These are phyloP conservation scores for Phytomonas sp. DNA, from an alignment of 208 protist genomes.

Conservation along the genomic window DNA sequence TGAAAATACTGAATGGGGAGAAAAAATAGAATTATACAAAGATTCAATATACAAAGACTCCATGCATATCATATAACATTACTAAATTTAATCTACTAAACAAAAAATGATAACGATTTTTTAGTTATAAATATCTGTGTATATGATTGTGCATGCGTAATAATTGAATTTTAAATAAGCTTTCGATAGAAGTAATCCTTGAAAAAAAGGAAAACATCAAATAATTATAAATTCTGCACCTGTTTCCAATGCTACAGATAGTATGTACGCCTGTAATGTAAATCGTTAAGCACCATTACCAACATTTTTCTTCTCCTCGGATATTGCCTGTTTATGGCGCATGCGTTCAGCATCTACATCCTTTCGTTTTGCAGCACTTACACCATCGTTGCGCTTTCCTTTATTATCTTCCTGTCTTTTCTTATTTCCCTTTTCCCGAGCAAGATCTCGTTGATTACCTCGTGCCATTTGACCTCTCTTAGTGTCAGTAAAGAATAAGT, in stretches of 20 bases:
- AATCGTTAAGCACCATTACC: not conserved
- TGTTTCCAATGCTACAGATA: not conserved
- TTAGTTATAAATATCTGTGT: not conserved
- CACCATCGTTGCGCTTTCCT: conserved; percentile 60
- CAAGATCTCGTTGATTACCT: conserved; percentile 86
- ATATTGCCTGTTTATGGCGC: conserved; percentile 77
- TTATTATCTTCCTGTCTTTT: conserved; percentile 72
- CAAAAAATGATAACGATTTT: not conserved
- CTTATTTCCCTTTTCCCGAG: conserved; percentile 80
- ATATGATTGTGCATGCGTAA: not conserved
- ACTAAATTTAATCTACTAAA: not conserved
- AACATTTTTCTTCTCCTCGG: conserved; percentile 21
- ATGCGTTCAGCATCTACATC: conserved; percentile 82
- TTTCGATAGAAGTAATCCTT: not conserved
- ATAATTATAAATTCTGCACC: not conserved
- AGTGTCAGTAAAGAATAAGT: not conserved
- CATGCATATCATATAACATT: not conserved
- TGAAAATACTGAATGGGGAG: not conserved
- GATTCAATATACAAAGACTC: not conserved
- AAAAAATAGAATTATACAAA: conserved; percentile 8
- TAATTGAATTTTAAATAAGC: not conserved
- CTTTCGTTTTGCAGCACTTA: conserved; percentile 56
- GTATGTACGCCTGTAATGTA: conserved; percentile 6
- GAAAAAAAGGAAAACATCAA: not conserved
- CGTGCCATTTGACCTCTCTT: conserved; percentile 50